Conservation (phyloP, 2,329 filamentous ascomycete genomes). For the Helminthosporium solani region DNA sequence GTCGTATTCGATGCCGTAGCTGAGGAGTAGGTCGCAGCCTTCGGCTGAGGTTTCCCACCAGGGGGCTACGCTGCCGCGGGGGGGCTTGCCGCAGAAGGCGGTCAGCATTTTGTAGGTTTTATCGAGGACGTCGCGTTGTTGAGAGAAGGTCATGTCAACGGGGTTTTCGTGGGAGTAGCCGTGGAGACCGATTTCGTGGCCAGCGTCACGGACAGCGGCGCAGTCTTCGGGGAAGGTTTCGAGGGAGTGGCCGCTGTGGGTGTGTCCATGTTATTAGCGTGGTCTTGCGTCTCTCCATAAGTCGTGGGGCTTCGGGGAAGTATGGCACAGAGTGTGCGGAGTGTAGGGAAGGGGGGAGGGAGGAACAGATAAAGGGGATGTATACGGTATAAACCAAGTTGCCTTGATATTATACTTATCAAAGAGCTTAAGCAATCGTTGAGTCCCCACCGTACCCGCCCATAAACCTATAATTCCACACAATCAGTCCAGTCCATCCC, state of each 20-base stretch:
- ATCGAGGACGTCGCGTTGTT: slow-evolving; percentile 72
- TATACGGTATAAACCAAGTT: slow-evolving; percentile 60
- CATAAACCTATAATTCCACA: slow-evolving; percentile 57
- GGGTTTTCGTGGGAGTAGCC: slow-evolving; percentile 75
- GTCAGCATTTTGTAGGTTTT: slow-evolving; percentile 72
- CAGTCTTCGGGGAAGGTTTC: slow-evolving; percentile 69
- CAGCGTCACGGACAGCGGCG: slow-evolving; percentile 59
- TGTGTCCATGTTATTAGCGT: too few species aligned
- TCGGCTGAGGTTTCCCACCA: slow-evolving; percentile 75
- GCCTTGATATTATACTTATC: slow-evolving; percentile 72
- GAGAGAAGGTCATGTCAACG: slow-evolving; percentile 68
- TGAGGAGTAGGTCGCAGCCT: slow-evolving; percentile 63
- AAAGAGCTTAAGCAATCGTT: slow-evolving; percentile 68
- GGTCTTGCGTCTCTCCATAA: too few species aligned
- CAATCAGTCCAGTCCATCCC: slow-evolving; percentile 4
- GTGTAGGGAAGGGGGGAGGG: too few species aligned
- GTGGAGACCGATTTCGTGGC: slow-evolving; percentile 68
- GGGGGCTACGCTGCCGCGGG: slow-evolving; percentile 70
- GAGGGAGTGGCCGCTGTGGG: slow-evolving; percentile 50
- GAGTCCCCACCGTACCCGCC: slow-evolving; percentile 66
- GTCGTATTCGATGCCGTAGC: slow-evolving; percentile 70
- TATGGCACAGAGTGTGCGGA: too few species aligned
- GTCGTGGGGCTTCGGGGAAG: too few species aligned
- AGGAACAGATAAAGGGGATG: too few species aligned
- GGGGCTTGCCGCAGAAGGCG: slow-evolving; percentile 69